Evolutionary conservation across 1,284 basidiomycete species (phyloP), one percentile per base, ranked within the genome.

Genomic region (Tilletia indica): DNA sequence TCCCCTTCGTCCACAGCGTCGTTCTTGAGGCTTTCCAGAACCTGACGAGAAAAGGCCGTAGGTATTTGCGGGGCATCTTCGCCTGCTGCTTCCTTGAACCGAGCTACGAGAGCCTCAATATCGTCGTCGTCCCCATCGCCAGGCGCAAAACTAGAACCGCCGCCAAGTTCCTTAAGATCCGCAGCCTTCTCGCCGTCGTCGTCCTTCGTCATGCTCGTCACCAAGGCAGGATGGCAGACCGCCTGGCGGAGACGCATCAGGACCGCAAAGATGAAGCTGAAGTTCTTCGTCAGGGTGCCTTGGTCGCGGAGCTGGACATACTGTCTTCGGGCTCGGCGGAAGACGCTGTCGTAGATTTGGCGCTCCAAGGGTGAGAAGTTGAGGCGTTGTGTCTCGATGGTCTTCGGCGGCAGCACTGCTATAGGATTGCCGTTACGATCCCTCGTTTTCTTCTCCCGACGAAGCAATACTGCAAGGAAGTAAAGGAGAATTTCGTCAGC

Each of bases 391-490:
- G 80, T 75, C 47, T 78, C 75, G 71, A 92, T 89, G 84, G 91
- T 90, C 86, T 98, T 98, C 0, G 89, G 87, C 0, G 96, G 95
- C 2, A 99, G 86, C 71, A 93, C 89, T 1, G 98, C 93, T 61
- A 99, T 97, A 56, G 88, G 89, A 68, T 92, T 91, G 2, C 96
- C 96, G 78, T 95, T 89, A 61, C 87, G 88, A 85, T 97, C 96
- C 63, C 89, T 89, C 70, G 94, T 97, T 72, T 89, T 91, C 87
- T 99, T 99, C 85, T 98, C 95, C 74, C 96, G 89, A n/a, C 96
- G 89, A 12, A 84, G 70, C 2, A 99, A 87, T 3, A 99, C 76
- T 69, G 74, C 16, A 72, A 45, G 8, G 21, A 19, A 19, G 54
- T 11, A 25, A 4, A 19, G 25, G 9, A 31, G 54, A 58, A 25